A percentile compares a stretch with the other conserved stretches of the same genome.
Conservation (phyloP, 805 yeast genomes). For the Kluyveromyces wickerhamii region DNA sequence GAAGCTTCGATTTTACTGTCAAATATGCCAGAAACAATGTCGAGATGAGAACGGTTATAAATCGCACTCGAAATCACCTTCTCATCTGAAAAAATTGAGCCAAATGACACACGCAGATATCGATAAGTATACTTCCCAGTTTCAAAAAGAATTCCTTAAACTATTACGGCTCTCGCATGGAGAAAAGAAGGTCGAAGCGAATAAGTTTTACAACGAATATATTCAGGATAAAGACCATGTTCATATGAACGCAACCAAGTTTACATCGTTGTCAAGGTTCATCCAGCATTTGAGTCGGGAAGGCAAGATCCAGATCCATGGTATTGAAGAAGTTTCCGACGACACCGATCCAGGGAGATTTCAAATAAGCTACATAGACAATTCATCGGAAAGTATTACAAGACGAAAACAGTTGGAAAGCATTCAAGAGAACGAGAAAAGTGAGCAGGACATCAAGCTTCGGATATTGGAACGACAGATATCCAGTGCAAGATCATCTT, state of each 20-base stretch:
- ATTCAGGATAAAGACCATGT: slow-evolving; percentile 76
- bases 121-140: slow-evolving; percentile 50
- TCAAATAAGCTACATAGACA: slow-evolving; percentile 46
- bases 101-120: slow-evolving; percentile 42
- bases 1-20: slow-evolving; percentile 82
- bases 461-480: slow-evolving; percentile 48
- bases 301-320: slow-evolving; percentile 48
- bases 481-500: slow-evolving; percentile 33
- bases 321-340: slow-evolving; percentile 30
- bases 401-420: slow-evolving; percentile 34
- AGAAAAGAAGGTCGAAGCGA: slow-evolving; percentile 69
- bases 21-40: slow-evolving; percentile 85
- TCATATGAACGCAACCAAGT: slow-evolving; percentile 85
- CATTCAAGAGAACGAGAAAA: slow-evolving; percentile 29
- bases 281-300: slow-evolving; percentile 49
- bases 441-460: slow-evolving; percentile 41
- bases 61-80: slow-evolving; percentile 77
- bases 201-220: slow-evolving; percentile 83
- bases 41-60: slow-evolving; percentile 94
- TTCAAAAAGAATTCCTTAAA: slow-evolving; percentile 56
- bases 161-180: slow-evolving; percentile 67
- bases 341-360: slow-evolving; percentile 32
- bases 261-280: slow-evolving; percentile 64
- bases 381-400: slow-evolving; percentile 39
- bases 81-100: slow-evolving; percentile 56